phyloP scores from a whole-genome alignment of 2,329 filamentous ascomycete genomes.

The Tolypocladium tundrense region DNA sequence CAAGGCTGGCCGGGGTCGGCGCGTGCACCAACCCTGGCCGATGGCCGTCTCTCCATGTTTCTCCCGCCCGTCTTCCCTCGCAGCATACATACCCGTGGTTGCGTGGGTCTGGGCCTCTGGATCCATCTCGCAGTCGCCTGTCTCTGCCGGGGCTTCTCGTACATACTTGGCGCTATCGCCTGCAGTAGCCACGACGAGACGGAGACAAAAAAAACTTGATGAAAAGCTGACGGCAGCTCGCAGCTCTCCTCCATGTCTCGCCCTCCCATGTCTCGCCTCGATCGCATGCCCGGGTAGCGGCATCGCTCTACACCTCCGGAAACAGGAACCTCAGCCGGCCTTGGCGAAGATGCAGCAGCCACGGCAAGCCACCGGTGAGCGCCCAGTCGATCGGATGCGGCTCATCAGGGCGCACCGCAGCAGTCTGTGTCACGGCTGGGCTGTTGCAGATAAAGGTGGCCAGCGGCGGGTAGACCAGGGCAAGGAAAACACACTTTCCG shows the following conservation, averaged over 20 bases:
- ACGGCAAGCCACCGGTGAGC: not conserved
- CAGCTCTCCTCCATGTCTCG: not conserved
- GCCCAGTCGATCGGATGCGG: not conserved
- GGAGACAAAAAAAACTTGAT: not conserved
- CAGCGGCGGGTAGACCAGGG: not conserved
- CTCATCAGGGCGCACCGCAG: not conserved
- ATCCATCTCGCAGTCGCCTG: not conserved
- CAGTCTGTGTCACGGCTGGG: not conserved
- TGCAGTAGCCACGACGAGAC: slow-evolving; percentile 4
- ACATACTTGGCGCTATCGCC: slow-evolving; percentile 5
- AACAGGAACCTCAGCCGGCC: not conserved
- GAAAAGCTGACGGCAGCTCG: not conserved
- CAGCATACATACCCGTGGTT: not conserved
- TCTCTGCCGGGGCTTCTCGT: not conserved
- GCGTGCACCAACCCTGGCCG: not conserved
- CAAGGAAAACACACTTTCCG: not conserved
- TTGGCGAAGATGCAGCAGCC: not conserved
- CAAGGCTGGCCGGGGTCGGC: not conserved
- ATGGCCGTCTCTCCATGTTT: not conserved
- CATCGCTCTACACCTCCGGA: not conserved
- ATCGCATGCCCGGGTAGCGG: not conserved
- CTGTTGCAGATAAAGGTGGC: not conserved
- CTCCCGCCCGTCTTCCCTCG: not conserved
- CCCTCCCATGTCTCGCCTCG: not conserved
- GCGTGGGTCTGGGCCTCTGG: not conserved